Evolutionary conservation across 768 basidiomycete species (phyloP).

Genomic region (Gymnopilus junonius): DNA sequence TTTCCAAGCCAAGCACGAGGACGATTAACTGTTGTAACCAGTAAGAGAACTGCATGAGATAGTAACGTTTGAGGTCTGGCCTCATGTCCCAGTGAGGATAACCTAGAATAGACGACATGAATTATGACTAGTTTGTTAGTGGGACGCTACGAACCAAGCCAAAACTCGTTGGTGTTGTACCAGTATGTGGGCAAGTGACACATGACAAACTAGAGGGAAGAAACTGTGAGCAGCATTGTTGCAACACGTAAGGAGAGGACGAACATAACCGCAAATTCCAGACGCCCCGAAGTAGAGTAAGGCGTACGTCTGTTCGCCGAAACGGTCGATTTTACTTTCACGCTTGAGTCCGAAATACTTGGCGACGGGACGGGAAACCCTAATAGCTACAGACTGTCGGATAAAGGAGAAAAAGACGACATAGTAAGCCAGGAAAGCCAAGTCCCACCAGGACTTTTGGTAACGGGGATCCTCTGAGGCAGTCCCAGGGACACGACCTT

Average conservation of each 20-base stretch:
- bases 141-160: constrained; percentile 58
- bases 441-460: constrained; percentile 73
- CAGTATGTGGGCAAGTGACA: constrained; percentile 79
- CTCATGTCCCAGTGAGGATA: constrained; percentile 93
- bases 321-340: constrained; percentile 72
- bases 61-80: constrained; percentile 86
- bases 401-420: constrained; percentile 90
- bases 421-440: constrained; percentile 81
- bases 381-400: constrained; percentile 74
- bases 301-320: constrained; percentile 93
- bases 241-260: constrained; percentile 34
- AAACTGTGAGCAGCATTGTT: not conserved
- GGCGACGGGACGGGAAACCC: constrained; percentile 69
- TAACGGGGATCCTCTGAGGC: constrained; percentile 62
- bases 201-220: constrained; percentile 74
- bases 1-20: constrained; percentile 84
- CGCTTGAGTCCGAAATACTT: constrained; percentile 71
- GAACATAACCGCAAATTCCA: constrained; percentile 78
- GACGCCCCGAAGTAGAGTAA: constrained; percentile 76
- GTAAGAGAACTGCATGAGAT: constrained; percentile 91
- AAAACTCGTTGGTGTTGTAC: constrained; percentile 84
- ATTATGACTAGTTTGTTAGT: not conserved
- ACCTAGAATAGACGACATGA: constrained; percentile 41
- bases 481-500: constrained; percentile 60
- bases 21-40: constrained; percentile 96